Evolutionary conservation across 148 eudicot species (phyloP).

Genomic region (Fagopyrum tataricum): DNA sequence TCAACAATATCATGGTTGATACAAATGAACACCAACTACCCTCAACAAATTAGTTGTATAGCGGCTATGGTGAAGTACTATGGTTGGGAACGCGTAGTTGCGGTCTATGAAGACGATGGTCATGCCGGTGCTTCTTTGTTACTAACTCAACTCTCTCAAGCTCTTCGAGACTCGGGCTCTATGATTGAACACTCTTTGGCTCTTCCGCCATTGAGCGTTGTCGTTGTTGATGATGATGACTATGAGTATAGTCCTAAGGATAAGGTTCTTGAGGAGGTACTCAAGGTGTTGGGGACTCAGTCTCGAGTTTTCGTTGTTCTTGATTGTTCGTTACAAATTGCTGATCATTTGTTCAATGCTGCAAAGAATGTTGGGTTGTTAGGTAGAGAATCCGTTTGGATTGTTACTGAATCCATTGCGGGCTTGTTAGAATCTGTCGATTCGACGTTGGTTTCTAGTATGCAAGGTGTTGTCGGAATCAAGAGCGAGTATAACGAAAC

Average conservation of each 20-base stretch:
- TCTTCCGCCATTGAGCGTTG: conserved; percentile 23
- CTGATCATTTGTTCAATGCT: conserved; percentile 28
- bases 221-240: neutral
- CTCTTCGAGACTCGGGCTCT: conserved; percentile 24
- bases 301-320: conserved; percentile 48
- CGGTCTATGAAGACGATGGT: conserved; percentile 32
- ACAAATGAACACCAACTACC: conserved; percentile 22
- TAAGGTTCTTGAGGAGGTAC: conserved; percentile 19
- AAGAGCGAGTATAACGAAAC: conserved; percentile 23
- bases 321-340: conserved; percentile 25
- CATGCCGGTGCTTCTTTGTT: conserved; percentile 26
- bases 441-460: conserved; percentile 21
- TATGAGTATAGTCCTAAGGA: conserved; percentile 21
- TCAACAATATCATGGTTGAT: conserved; percentile 26
- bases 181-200: conserved; percentile 27
- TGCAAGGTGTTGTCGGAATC: conserved; percentile 40
- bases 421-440: conserved; percentile 30
- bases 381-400: conserved; percentile 41
- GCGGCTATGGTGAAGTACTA: conserved; percentile 24
- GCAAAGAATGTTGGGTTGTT: conserved; percentile 34
- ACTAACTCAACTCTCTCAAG: conserved; percentile 22
- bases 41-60: conserved; percentile 25
- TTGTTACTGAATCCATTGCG: conserved; percentile 23
- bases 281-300: conserved; percentile 22
- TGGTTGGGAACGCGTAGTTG: conserved; percentile 37